phyloP scores from a whole-genome alignment of 2,329 filamentous ascomycete species.

The Zymoseptoria tritici region DNA sequence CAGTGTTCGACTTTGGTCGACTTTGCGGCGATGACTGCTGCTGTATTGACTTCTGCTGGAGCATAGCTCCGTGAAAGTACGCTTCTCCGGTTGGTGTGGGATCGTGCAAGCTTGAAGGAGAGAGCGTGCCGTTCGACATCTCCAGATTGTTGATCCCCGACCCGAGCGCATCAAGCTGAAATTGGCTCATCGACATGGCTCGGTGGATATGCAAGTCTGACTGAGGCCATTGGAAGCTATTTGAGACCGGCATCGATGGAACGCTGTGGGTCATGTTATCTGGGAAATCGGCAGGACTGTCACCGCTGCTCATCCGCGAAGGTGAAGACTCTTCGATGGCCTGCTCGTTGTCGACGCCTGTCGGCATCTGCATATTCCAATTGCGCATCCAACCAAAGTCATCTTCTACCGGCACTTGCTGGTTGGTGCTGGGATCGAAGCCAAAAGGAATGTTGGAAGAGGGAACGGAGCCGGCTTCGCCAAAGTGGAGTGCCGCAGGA shows the following conservation, averaged over 20 bases:
- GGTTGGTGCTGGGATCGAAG: slow-evolving; percentile 29
- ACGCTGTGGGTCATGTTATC: slow-evolving; percentile 80
- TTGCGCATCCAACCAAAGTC: slow-evolving; percentile 82
- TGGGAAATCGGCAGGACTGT: slow-evolving; percentile 83
- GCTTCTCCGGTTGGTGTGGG: slow-evolving; percentile 62
- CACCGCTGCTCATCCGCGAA: slow-evolving; percentile 91
- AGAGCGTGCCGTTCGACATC: slow-evolving; percentile 62
- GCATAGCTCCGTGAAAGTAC: slow-evolving; percentile 65
- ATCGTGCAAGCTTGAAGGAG: slow-evolving; percentile 65
- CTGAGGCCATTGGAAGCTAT: slow-evolving; percentile 53
- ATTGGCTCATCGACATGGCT: slow-evolving; percentile 54
- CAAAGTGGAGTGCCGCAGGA: slow-evolving; percentile 70
- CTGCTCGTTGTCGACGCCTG: slow-evolving; percentile 58
- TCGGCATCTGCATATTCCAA: slow-evolving; percentile 66
- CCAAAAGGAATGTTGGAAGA: slow-evolving; percentile 37
- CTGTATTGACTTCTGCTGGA: slow-evolving; percentile 39
- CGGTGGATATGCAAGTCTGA: slow-evolving; percentile 58
- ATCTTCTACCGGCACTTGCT: slow-evolving; percentile 58
- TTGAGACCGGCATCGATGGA: slow-evolving; percentile 20
- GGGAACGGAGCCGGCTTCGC: slow-evolving; percentile 44
- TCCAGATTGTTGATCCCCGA: slow-evolving; percentile 70
- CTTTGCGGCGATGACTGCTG: slow-evolving; percentile 13
- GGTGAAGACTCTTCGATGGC: slow-evolving; percentile 90
- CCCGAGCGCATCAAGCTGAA: slow-evolving; percentile 66
- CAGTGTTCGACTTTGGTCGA: slow-evolving; percentile 7